phyloP scores from a whole-genome alignment of 1,284 basidiomycete species.

The Pterula multifida region DNA sequence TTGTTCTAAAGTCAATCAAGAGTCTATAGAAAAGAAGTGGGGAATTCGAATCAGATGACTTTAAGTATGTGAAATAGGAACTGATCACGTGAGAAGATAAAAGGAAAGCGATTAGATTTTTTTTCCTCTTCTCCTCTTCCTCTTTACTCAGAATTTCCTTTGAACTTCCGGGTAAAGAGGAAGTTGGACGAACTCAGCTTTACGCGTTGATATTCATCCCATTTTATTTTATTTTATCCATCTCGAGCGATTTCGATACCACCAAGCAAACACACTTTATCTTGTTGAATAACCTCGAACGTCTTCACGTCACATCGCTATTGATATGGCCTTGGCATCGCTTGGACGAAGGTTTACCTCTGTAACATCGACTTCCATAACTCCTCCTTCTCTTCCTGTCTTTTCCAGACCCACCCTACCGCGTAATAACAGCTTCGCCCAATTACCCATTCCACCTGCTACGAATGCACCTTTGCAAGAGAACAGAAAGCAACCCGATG shows the following conservation, averaged over 20 bases:
- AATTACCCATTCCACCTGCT: slow-evolving; percentile 39
- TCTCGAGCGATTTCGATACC: not conserved
- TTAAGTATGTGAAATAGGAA: not conserved
- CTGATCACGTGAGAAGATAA: not conserved
- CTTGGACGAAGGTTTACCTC: not conserved
- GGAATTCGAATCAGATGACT: no score
- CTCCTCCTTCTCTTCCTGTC: not conserved
- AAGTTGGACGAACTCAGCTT: not conserved
- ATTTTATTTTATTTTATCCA: not conserved
- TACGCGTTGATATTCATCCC: not conserved
- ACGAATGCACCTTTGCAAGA: slow-evolving; percentile 29
- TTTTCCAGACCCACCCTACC: slow-evolving; percentile 26
- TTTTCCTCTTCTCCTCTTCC: slow-evolving; percentile 2
- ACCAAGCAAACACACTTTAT: not conserved
- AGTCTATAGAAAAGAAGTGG: no score
- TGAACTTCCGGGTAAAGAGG: not conserved
- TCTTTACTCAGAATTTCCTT: not conserved
- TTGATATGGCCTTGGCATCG: not conserved
- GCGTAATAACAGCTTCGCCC: slow-evolving; percentile 32
- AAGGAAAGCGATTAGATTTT: not conserved
- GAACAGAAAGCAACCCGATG: slow-evolving; percentile 30
- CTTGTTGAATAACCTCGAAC: no score
- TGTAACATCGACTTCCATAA: not conserved
- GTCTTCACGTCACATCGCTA: not conserved
- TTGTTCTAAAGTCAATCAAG: no score